A percentile compares a stretch with the other conserved stretches of the same genome.
Conservation (phyloP, 139 green algal species). For the Chlamydomonas sp. region DNA sequence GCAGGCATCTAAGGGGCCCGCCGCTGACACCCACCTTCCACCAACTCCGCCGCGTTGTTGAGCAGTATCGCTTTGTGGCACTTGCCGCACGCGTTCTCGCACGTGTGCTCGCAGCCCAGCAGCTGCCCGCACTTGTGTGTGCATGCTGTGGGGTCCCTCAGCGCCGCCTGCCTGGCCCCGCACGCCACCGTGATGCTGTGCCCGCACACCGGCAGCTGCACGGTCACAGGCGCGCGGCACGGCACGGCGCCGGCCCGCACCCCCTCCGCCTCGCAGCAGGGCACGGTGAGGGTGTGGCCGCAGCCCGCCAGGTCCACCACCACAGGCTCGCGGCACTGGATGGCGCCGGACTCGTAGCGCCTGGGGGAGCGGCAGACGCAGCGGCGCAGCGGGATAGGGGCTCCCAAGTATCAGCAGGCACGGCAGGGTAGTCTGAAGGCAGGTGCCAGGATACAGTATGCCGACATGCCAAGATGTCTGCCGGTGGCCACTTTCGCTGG, state of each 20-base stretch:
- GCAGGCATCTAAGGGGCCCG: too few species aligned
- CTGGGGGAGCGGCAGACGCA: background rate
- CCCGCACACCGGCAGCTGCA: conserved; percentile 44
- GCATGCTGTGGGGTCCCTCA: conserved; percentile 43
- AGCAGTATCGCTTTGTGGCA: background rate
- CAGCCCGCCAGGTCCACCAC: conserved; percentile 46
- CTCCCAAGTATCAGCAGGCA: too few species aligned
- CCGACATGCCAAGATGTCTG: too few species aligned
- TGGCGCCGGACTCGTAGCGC: conserved; percentile 6
- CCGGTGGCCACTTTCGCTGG: too few species aligned
- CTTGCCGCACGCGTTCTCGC: background rate
- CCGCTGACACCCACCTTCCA: background rate
- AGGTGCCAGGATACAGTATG: background rate
- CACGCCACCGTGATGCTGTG: conserved; percentile 38
- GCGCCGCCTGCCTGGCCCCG: background rate
- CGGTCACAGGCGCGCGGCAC: conserved; percentile 13
- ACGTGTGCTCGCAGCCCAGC: background rate
- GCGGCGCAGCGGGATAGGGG: too few species aligned
- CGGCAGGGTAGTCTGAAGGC: background rate
- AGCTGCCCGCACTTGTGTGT: background rate
- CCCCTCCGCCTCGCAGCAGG: conserved; percentile 32
- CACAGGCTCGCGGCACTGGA: conserved; percentile 21
- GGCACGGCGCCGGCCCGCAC: background rate
- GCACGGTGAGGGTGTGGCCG: conserved; percentile 43
- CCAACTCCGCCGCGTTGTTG: background rate